phyloP scores from a whole-genome alignment of 257 asterid genomes.

The Solanum stenotomum region DNA sequence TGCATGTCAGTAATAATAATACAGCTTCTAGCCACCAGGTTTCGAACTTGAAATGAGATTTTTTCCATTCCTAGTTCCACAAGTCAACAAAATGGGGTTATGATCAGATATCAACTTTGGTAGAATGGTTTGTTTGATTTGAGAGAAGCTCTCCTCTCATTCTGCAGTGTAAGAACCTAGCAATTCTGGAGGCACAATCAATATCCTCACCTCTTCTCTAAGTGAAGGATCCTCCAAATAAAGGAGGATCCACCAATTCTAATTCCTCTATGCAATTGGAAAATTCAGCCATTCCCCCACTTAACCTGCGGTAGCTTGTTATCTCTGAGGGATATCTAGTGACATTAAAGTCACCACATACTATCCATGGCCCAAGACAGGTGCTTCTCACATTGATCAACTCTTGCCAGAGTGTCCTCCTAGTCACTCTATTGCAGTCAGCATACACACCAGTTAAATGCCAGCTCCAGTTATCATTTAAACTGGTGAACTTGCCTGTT shows the following conservation, averaged over 20 bases:
- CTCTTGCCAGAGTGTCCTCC: background rate
- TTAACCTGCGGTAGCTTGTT: background rate
- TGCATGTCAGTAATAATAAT: background rate
- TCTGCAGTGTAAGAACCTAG: background rate
- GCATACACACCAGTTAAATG: background rate
- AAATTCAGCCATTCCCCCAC: background rate
- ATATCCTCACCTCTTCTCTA: background rate
- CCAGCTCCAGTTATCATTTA: background rate
- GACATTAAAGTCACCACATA: background rate
- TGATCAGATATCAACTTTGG: background rate
- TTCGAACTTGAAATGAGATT: background rate
- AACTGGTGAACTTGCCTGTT: background rate
- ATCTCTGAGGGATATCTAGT: background rate
- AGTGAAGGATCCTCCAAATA: background rate
- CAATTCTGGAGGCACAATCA: background rate
- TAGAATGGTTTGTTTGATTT: background rate
- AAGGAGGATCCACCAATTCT: background rate
- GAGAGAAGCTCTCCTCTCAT: background rate
- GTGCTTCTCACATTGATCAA: background rate
- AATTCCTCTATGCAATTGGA: background rate
- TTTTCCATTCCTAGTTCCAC: background rate
- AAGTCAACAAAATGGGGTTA: background rate
- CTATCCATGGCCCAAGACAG: background rate
- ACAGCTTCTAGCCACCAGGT: background rate
- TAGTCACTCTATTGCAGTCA: background rate